Base-by-base conservation (phyloP, 169 alveolate genomes). In the Sarcocystis neurona region DNA sequence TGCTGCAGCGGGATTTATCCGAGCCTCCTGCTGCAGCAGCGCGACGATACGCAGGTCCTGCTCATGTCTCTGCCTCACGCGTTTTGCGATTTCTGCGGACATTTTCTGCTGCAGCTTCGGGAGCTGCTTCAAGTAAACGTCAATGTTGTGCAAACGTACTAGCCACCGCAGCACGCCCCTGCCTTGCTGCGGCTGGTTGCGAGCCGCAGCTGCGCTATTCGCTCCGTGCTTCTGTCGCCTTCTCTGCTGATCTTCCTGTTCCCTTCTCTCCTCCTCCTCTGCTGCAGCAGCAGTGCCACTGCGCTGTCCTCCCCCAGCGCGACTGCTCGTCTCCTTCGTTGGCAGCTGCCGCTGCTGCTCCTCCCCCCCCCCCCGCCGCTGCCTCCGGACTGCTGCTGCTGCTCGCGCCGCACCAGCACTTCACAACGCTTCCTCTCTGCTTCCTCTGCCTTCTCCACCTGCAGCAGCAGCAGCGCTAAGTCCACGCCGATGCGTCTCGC, bases 91-190 rank as follows among this genome's bases (percentile, higher is more conserved):
- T 12, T 84, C 89, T 3, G 30, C 58, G 10, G 50, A 56, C 68
- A 84, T 56, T 44, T 84, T 84, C 84, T 27, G 74, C 10, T 78
- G 72, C 80, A 84, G 72, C 50, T 60, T 60, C 20, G 82, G 84
- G 41, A 84, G 89, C 32, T 78, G 84, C 74, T 68, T 80, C 41
- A 66, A 23, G 74, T 41, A 84, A 30, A 84, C 32, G 47, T n/a
- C 84, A 37, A 72, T 74, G 68, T 63, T 84, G 82, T 84, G 89
- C 32, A 84, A 84, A 15, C 80, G 66, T 30, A 84, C 89, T 32
- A 84, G 39, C 89, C 89, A 84, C 34, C 89, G 89, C 56, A 63
- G 84, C 58, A 84, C 72, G 37, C 89, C 89, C 53, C 79, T 63
- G n/a, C 82, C 37, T n/a, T n/a, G 75, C 15, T 48, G 60, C 27